Percentiles rank a stretch among this genome's conserved stretches.
Conservation (phyloP, 176 grass and related monocot species). For the Ampelocalamus luodianensis region DNA sequence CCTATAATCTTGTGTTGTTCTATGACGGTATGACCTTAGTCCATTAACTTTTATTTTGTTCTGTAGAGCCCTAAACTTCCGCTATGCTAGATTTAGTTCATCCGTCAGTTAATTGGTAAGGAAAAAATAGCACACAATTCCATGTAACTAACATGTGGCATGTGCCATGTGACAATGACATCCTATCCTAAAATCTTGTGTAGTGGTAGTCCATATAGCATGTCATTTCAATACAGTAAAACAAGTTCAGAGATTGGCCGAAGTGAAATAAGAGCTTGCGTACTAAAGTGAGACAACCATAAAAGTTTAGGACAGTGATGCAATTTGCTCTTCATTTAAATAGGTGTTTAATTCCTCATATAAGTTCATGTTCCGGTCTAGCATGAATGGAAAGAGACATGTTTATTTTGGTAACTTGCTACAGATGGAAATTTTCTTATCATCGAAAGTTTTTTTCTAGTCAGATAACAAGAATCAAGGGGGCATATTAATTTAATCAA, state of each 20-base stretch:
- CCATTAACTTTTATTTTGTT: slow-evolving; percentile 5
- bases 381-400: neutral
- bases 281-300: neutral
- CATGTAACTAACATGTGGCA: slow-evolving; percentile 1
- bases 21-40: neutral
- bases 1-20: slow-evolving; percentile 14
- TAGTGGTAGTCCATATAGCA: slow-evolving; percentile 11
- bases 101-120: neutral
- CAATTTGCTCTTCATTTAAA: slow-evolving; percentile 12
- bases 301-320: neutral
- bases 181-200: neutral
- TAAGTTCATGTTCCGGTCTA: slow-evolving; percentile 32
- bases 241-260: neutral
- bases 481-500: too few relatives aligned
- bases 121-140: neutral
- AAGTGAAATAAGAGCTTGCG: slow-evolving; percentile 9
- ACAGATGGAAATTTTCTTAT: neutral
- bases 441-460: too few relatives aligned
- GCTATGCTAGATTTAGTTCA: slow-evolving; percentile 3
- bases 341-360: neutral
- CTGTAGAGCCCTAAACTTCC: neutral
- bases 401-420: slow-evolving; percentile 33
- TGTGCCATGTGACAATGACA: neutral
- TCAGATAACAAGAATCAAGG: too few relatives aligned
- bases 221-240: slow-evolving; percentile 9